phyloP scores from a whole-genome alignment of 2,329 filamentous ascomycete species.

The Nigrospora sphaerica region DNA sequence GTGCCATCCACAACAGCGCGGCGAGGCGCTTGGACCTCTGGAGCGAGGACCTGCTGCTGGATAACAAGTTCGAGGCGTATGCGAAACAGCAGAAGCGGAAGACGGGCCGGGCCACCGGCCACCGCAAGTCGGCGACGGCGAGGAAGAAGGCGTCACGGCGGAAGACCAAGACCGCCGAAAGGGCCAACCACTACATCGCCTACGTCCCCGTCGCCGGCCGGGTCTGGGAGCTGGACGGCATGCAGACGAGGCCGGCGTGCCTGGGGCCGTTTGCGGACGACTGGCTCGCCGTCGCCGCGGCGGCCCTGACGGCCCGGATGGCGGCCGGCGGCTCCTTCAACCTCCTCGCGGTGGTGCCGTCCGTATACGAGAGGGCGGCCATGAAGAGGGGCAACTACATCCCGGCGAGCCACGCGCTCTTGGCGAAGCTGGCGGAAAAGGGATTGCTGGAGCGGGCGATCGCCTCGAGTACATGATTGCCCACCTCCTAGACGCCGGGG shows the following conservation, averaged over 20 bases:
- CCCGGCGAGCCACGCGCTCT: conserved; percentile 61
- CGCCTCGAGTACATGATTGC: too few species aligned
- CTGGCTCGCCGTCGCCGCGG: background rate
- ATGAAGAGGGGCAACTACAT: conserved; percentile 59
- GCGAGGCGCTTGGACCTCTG: conserved; percentile 72
- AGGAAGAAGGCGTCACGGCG: conserved; percentile 18
- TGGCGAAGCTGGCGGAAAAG: conserved; percentile 61
- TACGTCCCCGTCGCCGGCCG: conserved; percentile 70
- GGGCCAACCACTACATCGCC: conserved; percentile 80
- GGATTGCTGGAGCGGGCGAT: conserved; percentile 44
- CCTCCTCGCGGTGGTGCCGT: background rate
- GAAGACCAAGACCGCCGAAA: conserved; percentile 40
- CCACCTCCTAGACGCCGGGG: too few species aligned
- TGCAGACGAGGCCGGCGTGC: conserved; percentile 63
- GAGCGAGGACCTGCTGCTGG: conserved; percentile 59
- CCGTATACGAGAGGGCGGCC: conserved; percentile 35
- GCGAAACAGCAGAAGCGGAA: conserved; percentile 22
- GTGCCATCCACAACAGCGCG: conserved; percentile 81
- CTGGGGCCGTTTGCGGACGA: conserved; percentile 35
- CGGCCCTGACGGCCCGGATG: background rate
- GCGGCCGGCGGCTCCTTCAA: background rate
- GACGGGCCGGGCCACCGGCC: conserved; percentile 2
- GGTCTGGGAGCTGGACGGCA: conserved; percentile 85
- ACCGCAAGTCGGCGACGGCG: conserved; percentile 23
- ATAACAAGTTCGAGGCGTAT: conserved; percentile 43